A percentile compares a stretch with the other conserved stretches of the same genome.
Conservation (phyloP, 148 eudicot species). For the Rhododendron molle region DNA sequence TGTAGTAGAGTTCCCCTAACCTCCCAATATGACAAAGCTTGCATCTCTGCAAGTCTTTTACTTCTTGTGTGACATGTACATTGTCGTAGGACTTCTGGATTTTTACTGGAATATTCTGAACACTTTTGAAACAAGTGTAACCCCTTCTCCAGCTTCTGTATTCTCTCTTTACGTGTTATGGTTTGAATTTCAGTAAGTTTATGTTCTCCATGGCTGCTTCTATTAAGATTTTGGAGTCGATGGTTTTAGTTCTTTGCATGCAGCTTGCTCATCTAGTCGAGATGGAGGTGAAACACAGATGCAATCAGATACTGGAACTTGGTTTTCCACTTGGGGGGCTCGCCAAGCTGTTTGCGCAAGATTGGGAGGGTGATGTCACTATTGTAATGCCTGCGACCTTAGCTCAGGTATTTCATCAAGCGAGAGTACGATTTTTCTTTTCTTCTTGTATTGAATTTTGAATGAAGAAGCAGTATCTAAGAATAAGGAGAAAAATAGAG, state of each 20-base stretch:
- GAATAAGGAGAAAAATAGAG: background rate
- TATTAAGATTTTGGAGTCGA: background rate
- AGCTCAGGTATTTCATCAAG: conserved; percentile 58
- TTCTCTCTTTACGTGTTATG: background rate
- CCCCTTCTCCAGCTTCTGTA: no score
- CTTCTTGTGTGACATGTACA: background rate
- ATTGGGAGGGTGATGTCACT: conserved; percentile 99
- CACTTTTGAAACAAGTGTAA: background rate
- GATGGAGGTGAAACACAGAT: conserved; percentile 98
- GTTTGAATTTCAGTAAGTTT: background rate
- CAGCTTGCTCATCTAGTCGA: conserved; percentile 93
- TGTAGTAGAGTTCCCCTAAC: background rate
- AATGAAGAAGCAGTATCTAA: background rate
- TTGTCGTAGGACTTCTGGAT: background rate
- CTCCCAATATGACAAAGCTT: background rate
- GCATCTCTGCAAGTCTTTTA: background rate
- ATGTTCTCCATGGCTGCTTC: background rate
- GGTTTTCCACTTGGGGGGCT: conserved; percentile 90
- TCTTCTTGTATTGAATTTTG: background rate
- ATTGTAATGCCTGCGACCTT: conserved; percentile 99
- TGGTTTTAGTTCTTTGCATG: conserved; percentile 4
- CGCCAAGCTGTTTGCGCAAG: conserved; percentile 92
- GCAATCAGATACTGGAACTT: conserved; percentile 86
- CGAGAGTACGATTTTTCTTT: background rate
- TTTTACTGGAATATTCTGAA: background rate